phyloP scores from a whole-genome alignment of 352 stramenopile species.

The Globisporangium abappressorium region DNA sequence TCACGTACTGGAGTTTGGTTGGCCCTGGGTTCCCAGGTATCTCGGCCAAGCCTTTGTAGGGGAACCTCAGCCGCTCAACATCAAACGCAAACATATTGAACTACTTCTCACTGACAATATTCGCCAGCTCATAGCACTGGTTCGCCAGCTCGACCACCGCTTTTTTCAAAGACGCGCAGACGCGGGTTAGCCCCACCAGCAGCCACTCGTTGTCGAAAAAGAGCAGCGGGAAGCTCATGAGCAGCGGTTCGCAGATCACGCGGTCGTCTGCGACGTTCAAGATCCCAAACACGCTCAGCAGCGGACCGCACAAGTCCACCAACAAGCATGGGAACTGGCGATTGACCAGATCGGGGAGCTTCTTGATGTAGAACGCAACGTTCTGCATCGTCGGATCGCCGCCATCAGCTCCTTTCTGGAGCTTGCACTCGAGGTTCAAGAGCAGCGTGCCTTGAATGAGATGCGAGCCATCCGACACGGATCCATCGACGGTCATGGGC shows the following conservation, averaged over 20 bases:
- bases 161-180: conserved; percentile 21
- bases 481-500: no score
- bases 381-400: conserved; percentile 24
- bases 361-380: conserved; percentile 25
- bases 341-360: conserved; percentile 18
- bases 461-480: no score
- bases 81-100: no score
- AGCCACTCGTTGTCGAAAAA: conserved; percentile 25
- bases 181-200: conserved; percentile 17
- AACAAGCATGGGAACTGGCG: conserved; percentile 26
- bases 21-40: conserved; percentile 6
- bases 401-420: conserved; percentile 22
- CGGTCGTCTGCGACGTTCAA: conserved; percentile 22
- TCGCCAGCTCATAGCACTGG: conserved; percentile 13
- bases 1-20: conserved; percentile 21
- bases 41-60: conserved; percentile 22
- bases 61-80: no score
- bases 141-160: conserved; percentile 18
- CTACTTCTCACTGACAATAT: background rate
- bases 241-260: conserved; percentile 25
- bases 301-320: conserved; percentile 23
- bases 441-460: no score
- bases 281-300: conserved; percentile 26
- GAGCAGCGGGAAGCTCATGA: conserved; percentile 23
- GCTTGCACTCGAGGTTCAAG: conserved; percentile 23